phyloP scores from a whole-genome alignment of 2,329 filamentous ascomycete species.

The Fusarium bulbicola region DNA sequence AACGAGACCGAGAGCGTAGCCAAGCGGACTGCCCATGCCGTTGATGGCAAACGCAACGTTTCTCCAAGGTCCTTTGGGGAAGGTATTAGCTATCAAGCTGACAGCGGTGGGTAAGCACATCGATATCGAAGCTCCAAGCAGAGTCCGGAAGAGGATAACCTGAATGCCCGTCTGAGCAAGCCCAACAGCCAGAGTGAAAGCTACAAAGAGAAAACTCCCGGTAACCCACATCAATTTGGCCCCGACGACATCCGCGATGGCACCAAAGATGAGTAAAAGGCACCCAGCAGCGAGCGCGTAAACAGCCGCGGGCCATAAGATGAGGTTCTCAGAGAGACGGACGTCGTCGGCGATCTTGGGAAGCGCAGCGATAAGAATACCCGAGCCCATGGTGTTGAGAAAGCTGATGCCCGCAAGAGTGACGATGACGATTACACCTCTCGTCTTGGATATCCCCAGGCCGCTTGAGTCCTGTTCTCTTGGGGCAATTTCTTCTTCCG shows the following conservation, averaged over 20 bases:
- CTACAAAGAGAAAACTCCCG: slow-evolving; percentile 46
- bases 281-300: slow-evolving; percentile 33
- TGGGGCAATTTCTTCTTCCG: not conserved
- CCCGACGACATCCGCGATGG: slow-evolving; percentile 50
- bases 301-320: slow-evolving; percentile 37
- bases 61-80: slow-evolving; percentile 48
- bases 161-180: slow-evolving; percentile 48
- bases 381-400: slow-evolving; percentile 40
- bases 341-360: slow-evolving; percentile 34
- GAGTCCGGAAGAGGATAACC: slow-evolving; percentile 49
- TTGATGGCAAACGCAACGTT: slow-evolving; percentile 56
- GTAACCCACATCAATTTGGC: slow-evolving; percentile 47
- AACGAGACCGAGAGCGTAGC: slow-evolving; percentile 59
- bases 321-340: slow-evolving; percentile 26
- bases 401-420: slow-evolving; percentile 35
- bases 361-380: slow-evolving; percentile 35
- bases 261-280: slow-evolving; percentile 48
- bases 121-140: slow-evolving; percentile 48
- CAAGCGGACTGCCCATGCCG: slow-evolving; percentile 56
- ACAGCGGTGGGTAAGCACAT: slow-evolving; percentile 52
- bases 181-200: slow-evolving; percentile 48
- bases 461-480: not conserved
- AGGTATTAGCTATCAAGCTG: slow-evolving; percentile 49
- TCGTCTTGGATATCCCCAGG: slow-evolving; percentile 8
- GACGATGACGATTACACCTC: slow-evolving; percentile 16